These are phyloP conservation scores for Raphanus raphanistrum DNA, from an alignment of 345 rosid species.

Conservation along the genomic window DNA sequence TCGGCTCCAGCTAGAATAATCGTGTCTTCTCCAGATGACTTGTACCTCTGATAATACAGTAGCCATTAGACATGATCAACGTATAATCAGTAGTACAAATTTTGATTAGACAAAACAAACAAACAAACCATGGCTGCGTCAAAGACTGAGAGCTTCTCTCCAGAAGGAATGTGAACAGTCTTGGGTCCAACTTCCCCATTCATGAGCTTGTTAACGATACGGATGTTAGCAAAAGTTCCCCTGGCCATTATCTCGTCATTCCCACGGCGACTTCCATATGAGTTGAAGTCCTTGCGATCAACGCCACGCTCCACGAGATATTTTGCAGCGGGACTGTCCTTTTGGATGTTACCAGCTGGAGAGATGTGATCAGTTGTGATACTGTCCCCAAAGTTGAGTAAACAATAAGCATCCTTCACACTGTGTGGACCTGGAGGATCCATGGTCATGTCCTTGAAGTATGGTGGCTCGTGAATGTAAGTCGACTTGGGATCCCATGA, in stretches of 20 bases:
- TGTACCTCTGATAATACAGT: conserved; percentile 72
- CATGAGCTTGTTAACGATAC: conserved; percentile 93
- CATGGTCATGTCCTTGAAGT: conserved; percentile 90
- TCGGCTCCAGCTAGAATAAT: conserved; percentile 95
- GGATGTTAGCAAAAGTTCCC: conserved; percentile 97
- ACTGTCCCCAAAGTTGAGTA: conserved; percentile 84
- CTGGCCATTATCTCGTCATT: conserved; percentile 97
- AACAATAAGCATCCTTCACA: conserved; percentile 85
- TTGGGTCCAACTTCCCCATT: conserved; percentile 96
- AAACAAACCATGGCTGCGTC: conserved; percentile 88
- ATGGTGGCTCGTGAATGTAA: conserved; percentile 86
- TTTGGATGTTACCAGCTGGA: conserved; percentile 93
- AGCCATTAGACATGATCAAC: neutral
- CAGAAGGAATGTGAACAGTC: conserved; percentile 89
- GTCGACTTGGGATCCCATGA: conserved; percentile 86
- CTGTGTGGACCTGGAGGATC: conserved; percentile 80
- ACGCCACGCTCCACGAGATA: conserved; percentile 69
- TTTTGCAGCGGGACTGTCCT: conserved; percentile 87
- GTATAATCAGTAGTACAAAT: neutral
- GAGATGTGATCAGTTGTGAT: conserved; percentile 95
- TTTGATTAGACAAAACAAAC: conserved; percentile 32
- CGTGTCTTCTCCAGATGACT: conserved; percentile 69
- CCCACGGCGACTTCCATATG: conserved; percentile 98
- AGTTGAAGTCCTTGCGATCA: conserved; percentile 77
- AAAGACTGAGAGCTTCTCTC: conserved; percentile 89